phyloP scores from a whole-genome alignment of 2,329 filamentous ascomycete species.

The Colletotrichum sidae region DNA sequence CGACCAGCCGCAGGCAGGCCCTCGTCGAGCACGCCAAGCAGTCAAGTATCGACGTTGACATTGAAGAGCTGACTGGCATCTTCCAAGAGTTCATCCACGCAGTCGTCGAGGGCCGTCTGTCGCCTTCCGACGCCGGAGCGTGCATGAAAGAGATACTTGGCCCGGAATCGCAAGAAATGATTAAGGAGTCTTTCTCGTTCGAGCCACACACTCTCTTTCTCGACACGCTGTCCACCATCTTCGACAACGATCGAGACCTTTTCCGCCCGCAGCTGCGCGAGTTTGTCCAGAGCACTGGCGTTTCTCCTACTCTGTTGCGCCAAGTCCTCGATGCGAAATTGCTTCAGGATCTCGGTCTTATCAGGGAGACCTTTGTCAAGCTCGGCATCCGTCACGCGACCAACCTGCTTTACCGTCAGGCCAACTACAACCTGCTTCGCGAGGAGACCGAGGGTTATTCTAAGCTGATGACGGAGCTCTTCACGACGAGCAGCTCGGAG shows the following conservation, averaged over 20 bases:
- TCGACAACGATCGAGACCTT: conserved; percentile 73
- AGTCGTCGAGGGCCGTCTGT: conserved; percentile 76
- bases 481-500: conserved; percentile 83
- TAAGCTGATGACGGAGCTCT: conserved; percentile 95
- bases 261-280: conserved; percentile 67
- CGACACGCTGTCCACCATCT: conserved; percentile 83
- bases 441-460: conserved; percentile 98
- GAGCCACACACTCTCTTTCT: conserved; percentile 80
- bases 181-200: conserved; percentile 63
- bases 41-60: conserved; percentile 75
- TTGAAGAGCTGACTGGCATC: conserved; percentile 75
- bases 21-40: conserved; percentile 74
- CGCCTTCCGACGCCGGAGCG: conserved; percentile 75
- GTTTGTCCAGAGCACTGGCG: conserved; percentile 78
- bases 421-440: conserved; percentile 94
- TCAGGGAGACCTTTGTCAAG: conserved; percentile 85
- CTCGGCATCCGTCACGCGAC: conserved; percentile 91
- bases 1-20: conserved; percentile 69
- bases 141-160: conserved; percentile 81
- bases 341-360: conserved; percentile 80
- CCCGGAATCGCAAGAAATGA: conserved; percentile 62
- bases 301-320: conserved; percentile 80
- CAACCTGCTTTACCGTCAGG: conserved; percentile 92
- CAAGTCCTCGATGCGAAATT: conserved; percentile 84
- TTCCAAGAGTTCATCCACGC: conserved; percentile 89